Evolutionary conservation across 2,329 filamentous ascomycete species (phyloP).

Genomic region (Diaporthe longicolla): DNA sequence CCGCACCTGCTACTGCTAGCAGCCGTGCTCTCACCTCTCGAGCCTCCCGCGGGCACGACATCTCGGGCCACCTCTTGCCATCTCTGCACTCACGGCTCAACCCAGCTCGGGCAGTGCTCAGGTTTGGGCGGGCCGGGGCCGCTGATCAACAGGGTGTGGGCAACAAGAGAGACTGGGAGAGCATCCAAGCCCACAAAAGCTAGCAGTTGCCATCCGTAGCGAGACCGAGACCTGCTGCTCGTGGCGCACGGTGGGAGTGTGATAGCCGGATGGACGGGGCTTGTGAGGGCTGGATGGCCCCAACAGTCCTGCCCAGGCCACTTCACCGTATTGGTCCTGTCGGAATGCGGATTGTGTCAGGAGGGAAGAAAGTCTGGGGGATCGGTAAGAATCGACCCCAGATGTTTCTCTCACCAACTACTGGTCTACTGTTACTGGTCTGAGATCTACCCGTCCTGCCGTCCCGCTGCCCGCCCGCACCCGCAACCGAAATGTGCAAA

Average conservation of each 20-base stretch:
- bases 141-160: conserved; percentile 7
- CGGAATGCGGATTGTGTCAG: conserved; percentile 5
- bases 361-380: conserved; percentile 18
- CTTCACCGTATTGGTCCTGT: not conserved
- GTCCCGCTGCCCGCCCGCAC: conserved; percentile 16
- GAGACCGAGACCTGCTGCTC: conserved; percentile 11
- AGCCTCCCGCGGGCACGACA: conserved; percentile 1
- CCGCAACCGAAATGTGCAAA: conserved; percentile 23
- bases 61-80: conserved; percentile 10
- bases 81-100: not conserved
- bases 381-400: conserved; percentile 10
- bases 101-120: conserved; percentile 9
- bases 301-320: conserved; percentile 7
- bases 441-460: conserved; percentile 29
- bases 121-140: conserved; percentile 8
- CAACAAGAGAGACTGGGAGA: not conserved
- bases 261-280: not conserved
- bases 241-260: conserved; percentile 19
- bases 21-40: conserved; percentile 26
- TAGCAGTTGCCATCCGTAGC: conserved; percentile 16
- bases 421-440: not conserved
- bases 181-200: conserved; percentile 27
- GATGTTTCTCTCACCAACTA: conserved; percentile 24
- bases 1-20: conserved; percentile 21
- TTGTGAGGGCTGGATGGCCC: not conserved